These are phyloP conservation scores for Immersiella caudata DNA, from an alignment of 495 filamentous ascomycete species.

Conservation along the genomic window DNA sequence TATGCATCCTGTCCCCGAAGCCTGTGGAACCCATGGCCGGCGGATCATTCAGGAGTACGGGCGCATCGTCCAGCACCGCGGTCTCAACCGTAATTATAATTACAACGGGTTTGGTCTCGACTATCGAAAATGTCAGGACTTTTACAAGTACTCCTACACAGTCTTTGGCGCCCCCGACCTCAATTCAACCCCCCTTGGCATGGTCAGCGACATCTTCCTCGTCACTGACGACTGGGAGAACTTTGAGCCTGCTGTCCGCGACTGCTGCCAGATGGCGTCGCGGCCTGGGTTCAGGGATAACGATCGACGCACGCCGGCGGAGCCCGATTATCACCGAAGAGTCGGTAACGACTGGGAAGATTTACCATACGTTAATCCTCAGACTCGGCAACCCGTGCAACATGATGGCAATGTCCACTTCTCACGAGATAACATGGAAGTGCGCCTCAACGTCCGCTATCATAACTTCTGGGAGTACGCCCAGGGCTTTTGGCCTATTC, in stretches of 20 bases:
- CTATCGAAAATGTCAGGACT: not conserved
- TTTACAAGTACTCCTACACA: not conserved
- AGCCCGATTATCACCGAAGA: not conserved
- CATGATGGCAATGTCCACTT: not conserved
- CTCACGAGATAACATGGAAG: not conserved
- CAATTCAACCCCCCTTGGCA: not conserved
- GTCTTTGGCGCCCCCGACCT: not conserved
- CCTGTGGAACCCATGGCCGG: not conserved
- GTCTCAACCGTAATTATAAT: not conserved
- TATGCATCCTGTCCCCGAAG: constrained; percentile 1
- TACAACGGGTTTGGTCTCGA: not conserved
- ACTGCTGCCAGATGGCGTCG: not conserved
- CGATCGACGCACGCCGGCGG: not conserved
- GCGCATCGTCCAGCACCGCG: not conserved
- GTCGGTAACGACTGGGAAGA: not conserved
- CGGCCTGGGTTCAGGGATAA: not conserved
- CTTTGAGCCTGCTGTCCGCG: not conserved
- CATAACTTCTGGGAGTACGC: not conserved
- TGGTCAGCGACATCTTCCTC: not conserved
- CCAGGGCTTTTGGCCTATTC: not conserved
- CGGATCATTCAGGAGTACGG: not conserved
- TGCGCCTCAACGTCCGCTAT: not conserved
- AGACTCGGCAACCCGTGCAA: not conserved
- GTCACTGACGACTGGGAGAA: constrained; percentile 9
- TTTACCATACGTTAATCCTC: not conserved